Percentiles rank a stretch among this genome's conserved stretches.
Evolutionary conservation across 108 stramenopile genomes (phyloP).

Genomic region (Craspedostauros australis): DNA sequence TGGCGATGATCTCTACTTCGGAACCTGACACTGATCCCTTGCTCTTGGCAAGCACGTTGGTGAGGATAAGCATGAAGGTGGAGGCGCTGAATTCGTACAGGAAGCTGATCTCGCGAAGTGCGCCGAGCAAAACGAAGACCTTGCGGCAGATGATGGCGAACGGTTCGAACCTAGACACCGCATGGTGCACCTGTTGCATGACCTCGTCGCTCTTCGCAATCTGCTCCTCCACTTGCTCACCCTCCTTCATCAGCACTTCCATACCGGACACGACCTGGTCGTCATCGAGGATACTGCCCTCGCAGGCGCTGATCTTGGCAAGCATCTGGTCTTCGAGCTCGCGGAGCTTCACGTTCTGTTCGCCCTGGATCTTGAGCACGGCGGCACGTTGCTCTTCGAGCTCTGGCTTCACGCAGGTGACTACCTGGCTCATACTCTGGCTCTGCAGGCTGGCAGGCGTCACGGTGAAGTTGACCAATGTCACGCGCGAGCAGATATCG

Average conservation of each 20-base stretch:
- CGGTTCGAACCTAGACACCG: conserved; percentile 82
- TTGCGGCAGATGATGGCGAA: conserved; percentile 77
- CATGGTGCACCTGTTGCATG: conserved; percentile 82
- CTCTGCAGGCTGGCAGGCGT: conserved; percentile 92
- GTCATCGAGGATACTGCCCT: conserved; percentile 97
- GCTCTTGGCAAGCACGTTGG: conserved; percentile 48
- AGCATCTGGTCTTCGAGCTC: conserved; percentile 96
- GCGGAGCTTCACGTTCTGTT: conserved; percentile 91
- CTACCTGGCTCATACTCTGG: conserved; percentile 82
- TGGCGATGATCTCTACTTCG: conserved; percentile 44
- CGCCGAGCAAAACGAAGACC: conserved; percentile 55
- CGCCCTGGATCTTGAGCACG: conserved; percentile 87
- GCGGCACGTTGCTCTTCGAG: conserved; percentile 80
- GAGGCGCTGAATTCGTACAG: conserved; percentile 80
- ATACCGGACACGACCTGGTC: conserved; percentile 93
- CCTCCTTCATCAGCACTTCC: conserved; percentile 93
- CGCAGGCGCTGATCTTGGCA: conserved; percentile 84
- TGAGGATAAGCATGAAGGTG: conserved; percentile 80
- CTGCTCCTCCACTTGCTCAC: conserved; percentile 88
- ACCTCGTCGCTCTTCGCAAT: conserved; percentile 85
- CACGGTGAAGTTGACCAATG: conserved; percentile 93
- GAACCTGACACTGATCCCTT: conserved; percentile 6
- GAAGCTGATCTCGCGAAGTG: conserved; percentile 66
- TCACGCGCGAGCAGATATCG: conserved; percentile 95
- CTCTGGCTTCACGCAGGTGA: conserved; percentile 90